Evolutionary conservation across 352 stramenopile species (phyloP).

Genomic region (Globisporangium cylindrosporum): DNA sequence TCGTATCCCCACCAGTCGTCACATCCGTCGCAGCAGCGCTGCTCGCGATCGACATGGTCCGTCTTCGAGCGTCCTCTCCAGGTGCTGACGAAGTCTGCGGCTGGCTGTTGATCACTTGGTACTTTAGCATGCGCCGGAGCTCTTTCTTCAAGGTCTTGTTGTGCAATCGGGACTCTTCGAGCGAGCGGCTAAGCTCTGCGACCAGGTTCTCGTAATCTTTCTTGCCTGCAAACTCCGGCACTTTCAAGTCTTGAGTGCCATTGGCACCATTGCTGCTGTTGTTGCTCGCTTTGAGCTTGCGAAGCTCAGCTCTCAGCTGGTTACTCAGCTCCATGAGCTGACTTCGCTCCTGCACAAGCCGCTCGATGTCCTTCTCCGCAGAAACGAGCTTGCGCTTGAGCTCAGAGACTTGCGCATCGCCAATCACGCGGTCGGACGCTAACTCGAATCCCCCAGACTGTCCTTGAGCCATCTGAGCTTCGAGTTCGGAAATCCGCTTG

Average conservation of each 20-base stretch:
- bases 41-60: constrained; percentile 20
- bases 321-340: constrained; percentile 84
- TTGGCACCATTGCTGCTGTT: background rate
- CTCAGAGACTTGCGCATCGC: constrained; percentile 33
- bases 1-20: constrained; percentile 6
- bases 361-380: constrained; percentile 59
- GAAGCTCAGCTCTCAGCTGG: constrained; percentile 60
- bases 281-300: constrained; percentile 31
- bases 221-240: constrained; percentile 51
- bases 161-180: constrained; percentile 63
- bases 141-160: constrained; percentile 87
- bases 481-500: constrained; percentile 41
- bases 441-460: constrained; percentile 4
- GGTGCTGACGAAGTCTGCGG: background rate
- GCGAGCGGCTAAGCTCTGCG: constrained; percentile 58
- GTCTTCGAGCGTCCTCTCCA: constrained; percentile 4
- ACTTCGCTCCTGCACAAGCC: constrained; percentile 56
- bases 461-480: constrained; percentile 28
- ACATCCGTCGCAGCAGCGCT: constrained; percentile 7
- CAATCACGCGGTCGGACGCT: constrained; percentile 16
- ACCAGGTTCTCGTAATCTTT: constrained; percentile 76
- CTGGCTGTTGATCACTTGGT: constrained; percentile 39
- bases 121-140: constrained; percentile 65
- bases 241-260: background rate
- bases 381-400: constrained; percentile 41